Conservation (phyloP, 1,284 basidiomycete genomes). For the Moesziomyces globuligerus region DNA sequence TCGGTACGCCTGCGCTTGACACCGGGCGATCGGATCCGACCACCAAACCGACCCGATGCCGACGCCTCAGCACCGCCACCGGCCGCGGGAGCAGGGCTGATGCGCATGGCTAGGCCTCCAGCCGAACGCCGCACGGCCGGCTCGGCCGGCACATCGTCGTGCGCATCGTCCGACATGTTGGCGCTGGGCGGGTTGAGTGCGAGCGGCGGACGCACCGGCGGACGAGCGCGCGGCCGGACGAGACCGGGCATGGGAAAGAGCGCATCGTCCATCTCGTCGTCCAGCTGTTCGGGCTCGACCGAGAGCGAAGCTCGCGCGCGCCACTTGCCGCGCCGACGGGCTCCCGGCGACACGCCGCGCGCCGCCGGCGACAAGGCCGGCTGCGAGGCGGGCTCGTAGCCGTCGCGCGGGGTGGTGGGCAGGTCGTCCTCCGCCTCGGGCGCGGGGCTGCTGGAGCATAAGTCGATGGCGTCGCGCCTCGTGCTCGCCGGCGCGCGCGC, state of each 20-base stretch:
- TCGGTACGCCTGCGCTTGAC: too few relatives aligned
- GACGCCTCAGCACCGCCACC: too few relatives aligned
- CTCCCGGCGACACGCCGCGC: background rate
- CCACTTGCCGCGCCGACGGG: conserved; percentile 10
- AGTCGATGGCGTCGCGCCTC: conserved; percentile 1
- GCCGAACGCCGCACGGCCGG: too few relatives aligned
- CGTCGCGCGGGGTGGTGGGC: conserved; percentile 10
- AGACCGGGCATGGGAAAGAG: conserved; percentile 46
- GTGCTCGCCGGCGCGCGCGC: background rate
- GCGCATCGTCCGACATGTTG: background rate
- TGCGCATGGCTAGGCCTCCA: too few relatives aligned
- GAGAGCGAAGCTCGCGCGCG: conserved; percentile 11
- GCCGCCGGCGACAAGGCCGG: conserved; percentile 8
- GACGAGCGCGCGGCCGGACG: background rate
- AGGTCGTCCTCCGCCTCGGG: background rate
- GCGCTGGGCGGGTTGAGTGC: background rate
- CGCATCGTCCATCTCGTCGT: conserved; percentile 41
- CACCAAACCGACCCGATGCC: too few relatives aligned
- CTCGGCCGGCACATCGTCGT: too few relatives aligned
- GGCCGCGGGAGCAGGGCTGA: too few relatives aligned
- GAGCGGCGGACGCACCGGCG: background rate
- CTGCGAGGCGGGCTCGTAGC: conserved; percentile 1
- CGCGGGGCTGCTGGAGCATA: conserved; percentile 19
- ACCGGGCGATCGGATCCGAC: too few relatives aligned
- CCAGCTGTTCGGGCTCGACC: conserved; percentile 34